These are phyloP conservation scores for Zygotorulaspora chibaensis DNA, from an alignment of 805 yeast species.

Conservation along the genomic window DNA sequence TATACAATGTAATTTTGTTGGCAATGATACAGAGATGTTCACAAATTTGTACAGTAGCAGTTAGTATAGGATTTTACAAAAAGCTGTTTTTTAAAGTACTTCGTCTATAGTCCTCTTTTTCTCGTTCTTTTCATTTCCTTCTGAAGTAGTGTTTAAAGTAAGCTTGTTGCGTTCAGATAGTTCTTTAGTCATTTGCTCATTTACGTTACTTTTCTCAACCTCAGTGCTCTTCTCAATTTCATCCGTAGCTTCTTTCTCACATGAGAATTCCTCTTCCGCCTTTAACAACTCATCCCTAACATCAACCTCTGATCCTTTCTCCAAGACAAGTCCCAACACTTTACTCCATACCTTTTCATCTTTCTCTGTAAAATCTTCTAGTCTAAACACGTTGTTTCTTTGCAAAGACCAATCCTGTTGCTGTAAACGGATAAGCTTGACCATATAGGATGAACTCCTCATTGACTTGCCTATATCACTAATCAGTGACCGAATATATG, in stretches of 20 bases:
- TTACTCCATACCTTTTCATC: conserved; percentile 67
- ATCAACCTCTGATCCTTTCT: conserved; percentile 41
- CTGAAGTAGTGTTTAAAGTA: neutral
- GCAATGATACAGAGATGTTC: conserved; percentile 23
- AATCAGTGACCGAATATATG: conserved; percentile 83
- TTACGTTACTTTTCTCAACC: conserved; percentile 1
- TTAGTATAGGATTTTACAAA: neutral
- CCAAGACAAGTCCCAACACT: conserved; percentile 53
- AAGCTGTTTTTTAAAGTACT: neutral
- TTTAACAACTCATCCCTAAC: conserved; percentile 38
- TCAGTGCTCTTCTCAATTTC: conserved; percentile 5
- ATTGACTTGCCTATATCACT: conserved; percentile 85
- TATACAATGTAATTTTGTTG: conserved; percentile 42
- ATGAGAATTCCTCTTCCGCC: conserved; percentile 26
- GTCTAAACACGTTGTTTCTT: conserved; percentile 58
- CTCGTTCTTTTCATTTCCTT: neutral
- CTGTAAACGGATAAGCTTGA: conserved; percentile 60
- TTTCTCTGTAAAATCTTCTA: conserved; percentile 59
- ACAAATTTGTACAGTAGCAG: neutral
- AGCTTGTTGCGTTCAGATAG: neutral
- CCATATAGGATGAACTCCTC: conserved; percentile 85
- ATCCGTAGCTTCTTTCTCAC: conserved; percentile 6
- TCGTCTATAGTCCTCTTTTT: conserved; percentile 18
- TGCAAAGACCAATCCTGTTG: conserved; percentile 86
- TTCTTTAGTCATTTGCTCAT: neutral